These are phyloP conservation scores for Picea glauca DNA, from an alignment of 75 land plant species.

Conservation along the genomic window DNA sequence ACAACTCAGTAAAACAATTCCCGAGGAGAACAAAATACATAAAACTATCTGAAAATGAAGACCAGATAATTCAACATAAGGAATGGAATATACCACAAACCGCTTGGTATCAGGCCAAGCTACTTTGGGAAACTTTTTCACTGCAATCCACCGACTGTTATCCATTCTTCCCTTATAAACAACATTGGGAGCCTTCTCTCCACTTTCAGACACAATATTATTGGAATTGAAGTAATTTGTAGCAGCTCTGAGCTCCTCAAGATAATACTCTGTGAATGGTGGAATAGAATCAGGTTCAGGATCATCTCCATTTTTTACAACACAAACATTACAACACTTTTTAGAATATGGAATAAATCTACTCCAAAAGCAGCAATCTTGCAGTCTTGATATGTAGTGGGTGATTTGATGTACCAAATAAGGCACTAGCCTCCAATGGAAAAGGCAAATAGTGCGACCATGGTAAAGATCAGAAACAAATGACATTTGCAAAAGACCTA, in stretches of 20 bases:
- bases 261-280: too few species aligned
- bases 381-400: background rate
- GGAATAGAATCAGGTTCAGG: too few species aligned
- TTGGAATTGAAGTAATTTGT: too few species aligned
- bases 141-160: conserved; percentile 74
- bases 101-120: conserved; percentile 85
- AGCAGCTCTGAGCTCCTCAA: too few species aligned
- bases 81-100: conserved; percentile 32
- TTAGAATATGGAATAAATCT: conserved; percentile 8
- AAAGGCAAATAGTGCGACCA: too few species aligned
- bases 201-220: conserved; percentile 70
- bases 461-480: too few species aligned
- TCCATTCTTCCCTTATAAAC: conserved; percentile 75
- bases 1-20: background rate
- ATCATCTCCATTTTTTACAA: too few species aligned
- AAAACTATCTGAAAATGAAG: background rate
- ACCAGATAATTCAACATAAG: background rate
- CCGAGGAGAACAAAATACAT: background rate
- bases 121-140: conserved; percentile 68
- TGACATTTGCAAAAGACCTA: too few species aligned
- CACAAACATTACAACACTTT: conserved; percentile 11
- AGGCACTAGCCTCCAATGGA: too few species aligned
- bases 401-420: too few species aligned
- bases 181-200: conserved; percentile 79
- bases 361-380: background rate